A percentile compares a stretch with the other conserved stretches of the same genome.
phyloP scores from a whole-genome alignment of 2,329 filamentous ascomycete genomes.

The Colletotrichum graminicola region DNA sequence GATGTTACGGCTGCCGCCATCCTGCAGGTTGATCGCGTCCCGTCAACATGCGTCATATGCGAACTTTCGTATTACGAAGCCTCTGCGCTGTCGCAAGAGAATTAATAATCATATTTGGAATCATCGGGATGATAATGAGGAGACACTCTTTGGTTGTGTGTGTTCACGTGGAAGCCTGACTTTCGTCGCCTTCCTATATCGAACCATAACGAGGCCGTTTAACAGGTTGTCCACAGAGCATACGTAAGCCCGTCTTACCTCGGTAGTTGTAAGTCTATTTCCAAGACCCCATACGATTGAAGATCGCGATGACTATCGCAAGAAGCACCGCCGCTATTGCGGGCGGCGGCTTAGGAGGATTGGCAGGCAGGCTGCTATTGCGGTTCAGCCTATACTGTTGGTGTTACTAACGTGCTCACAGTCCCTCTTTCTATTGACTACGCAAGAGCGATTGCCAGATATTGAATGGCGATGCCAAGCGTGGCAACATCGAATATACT shows the following conservation, averaged over 20 bases:
- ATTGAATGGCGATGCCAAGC: neutral
- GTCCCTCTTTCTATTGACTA: slow-evolving; percentile 1
- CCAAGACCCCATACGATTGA: neutral
- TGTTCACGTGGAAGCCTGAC: too few species aligned
- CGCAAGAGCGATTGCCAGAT: neutral
- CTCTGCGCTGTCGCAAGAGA: too few species aligned
- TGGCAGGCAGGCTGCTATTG: neutral
- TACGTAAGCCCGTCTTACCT: neutral
- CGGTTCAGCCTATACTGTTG: neutral
- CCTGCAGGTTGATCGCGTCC: too few species aligned
- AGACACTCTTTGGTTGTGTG: too few species aligned
- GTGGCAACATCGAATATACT: neutral
- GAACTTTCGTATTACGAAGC: too few species aligned
- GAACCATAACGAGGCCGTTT: too few species aligned
- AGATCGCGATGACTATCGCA: neutral
- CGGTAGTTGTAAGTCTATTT: neutral
- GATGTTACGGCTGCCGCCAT: too few species aligned
- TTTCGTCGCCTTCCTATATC: too few species aligned
- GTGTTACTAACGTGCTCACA: neutral
- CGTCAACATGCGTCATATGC: too few species aligned
- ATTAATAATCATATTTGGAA: too few species aligned
- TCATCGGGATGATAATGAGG: too few species aligned
- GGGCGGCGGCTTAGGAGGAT: neutral
- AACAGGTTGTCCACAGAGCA: neutral
- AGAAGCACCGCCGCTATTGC: neutral